These are phyloP conservation scores for Suillus luteus DNA, from an alignment of 768 basidiomycete species.

Conservation along the genomic window DNA sequence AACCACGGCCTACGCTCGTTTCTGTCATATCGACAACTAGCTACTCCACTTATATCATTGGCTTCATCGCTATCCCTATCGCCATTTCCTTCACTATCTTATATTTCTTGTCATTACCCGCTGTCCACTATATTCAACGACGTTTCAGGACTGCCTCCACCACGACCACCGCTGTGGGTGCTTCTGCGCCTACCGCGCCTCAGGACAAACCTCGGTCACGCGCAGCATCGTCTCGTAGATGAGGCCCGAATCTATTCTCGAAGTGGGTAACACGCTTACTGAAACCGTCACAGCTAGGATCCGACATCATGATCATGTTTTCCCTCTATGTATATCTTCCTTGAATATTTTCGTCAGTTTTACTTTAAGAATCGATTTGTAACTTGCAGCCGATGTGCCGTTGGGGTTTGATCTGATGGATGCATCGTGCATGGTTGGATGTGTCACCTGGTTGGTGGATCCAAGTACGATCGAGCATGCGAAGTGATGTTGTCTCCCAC, in stretches of 20 bases:
- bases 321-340: not conserved
- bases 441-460: too few relatives aligned
- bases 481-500: not conserved
- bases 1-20: not conserved
- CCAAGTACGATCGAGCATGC: not conserved
- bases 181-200: not conserved
- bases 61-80: not conserved
- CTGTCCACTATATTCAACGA: not conserved
- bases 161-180: not conserved
- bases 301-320: not conserved
- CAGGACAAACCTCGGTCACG: not conserved
- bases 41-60: not conserved
- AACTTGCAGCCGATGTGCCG: not conserved
- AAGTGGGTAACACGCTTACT: not conserved
- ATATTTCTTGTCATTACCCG: not conserved
- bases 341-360: not conserved
- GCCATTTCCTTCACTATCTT: not conserved
- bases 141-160: not conserved
- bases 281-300: not conserved
- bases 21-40: not conserved
- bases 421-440: too few relatives aligned
- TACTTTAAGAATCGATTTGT: not conserved
- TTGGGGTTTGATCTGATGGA: not conserved
- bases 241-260: not conserved
- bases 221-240: not conserved